Percentiles rank a stretch among this genome's conserved stretches.
Conservation (phyloP, 306 rosid species). For the Clitoria ternatea region DNA sequence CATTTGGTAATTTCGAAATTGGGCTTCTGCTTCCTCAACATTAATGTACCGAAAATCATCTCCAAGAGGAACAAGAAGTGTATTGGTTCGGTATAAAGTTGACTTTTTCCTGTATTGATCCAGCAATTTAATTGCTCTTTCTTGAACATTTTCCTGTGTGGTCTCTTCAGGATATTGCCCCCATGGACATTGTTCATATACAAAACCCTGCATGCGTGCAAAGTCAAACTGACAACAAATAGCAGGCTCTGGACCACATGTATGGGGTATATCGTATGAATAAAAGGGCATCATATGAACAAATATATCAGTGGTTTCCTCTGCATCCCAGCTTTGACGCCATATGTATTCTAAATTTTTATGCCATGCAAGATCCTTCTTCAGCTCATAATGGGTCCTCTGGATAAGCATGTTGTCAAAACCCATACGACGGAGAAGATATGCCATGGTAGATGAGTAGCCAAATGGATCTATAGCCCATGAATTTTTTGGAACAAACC, state of each 20-base stretch:
- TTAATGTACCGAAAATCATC: constrained; percentile 93
- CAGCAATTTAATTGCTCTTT: constrained; percentile 71
- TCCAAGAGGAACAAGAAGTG: constrained; percentile 96
- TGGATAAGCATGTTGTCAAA: constrained; percentile 98
- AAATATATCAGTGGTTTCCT: constrained; percentile 91
- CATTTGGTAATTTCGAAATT: constrained; percentile 82
- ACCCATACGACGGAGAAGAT: constrained; percentile 99
- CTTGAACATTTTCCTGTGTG: constrained; percentile 64
- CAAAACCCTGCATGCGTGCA: constrained; percentile 70
- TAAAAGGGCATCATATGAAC: constrained; percentile 99
- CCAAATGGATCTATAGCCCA: constrained; percentile 99
- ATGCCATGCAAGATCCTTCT: constrained; percentile 89
- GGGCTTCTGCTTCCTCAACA: constrained; percentile 86
- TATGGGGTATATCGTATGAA: constrained; percentile 97
- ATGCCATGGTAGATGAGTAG: constrained; percentile 97
- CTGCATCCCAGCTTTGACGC: constrained; percentile 99
- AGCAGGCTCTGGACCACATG: constrained; percentile 99
- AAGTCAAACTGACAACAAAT: constrained; percentile 97
- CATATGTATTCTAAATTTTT: constrained; percentile 85
- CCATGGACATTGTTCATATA: constrained; percentile 89
- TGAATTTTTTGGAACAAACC: constrained; percentile 87
- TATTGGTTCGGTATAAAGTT: constrained; percentile 82
- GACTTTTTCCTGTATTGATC: constrained; percentile 97
- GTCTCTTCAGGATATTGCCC: constrained; percentile 72
- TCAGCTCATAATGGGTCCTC: constrained; percentile 95